phyloP scores from a whole-genome alignment of 2,329 filamentous ascomycete genomes.

The Neonectria magnoliae region DNA sequence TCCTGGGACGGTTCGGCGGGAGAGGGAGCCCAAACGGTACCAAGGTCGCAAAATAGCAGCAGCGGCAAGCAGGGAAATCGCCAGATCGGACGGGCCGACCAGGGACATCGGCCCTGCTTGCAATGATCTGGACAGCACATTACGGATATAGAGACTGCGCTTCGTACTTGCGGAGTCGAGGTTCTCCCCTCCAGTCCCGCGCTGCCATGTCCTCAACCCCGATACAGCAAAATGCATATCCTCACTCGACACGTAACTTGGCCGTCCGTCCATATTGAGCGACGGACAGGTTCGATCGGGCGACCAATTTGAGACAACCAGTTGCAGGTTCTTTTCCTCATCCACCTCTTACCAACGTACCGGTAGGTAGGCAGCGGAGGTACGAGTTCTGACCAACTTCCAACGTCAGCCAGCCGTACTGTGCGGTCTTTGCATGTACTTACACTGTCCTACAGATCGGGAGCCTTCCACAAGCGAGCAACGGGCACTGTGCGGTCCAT shows the following conservation, averaged over 20 bases:
- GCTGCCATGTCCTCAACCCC: slow-evolving; percentile 9
- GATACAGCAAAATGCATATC: slow-evolving; percentile 8
- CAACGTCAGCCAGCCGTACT: slow-evolving; percentile 11
- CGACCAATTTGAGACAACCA: slow-evolving; percentile 1
- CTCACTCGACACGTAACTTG: slow-evolving; percentile 18
- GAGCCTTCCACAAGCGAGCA: not conserved
- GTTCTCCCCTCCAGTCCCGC: not conserved
- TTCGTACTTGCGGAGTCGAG: not conserved
- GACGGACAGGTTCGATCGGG: slow-evolving; percentile 1
- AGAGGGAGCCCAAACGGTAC: not conserved
- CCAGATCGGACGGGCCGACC: not conserved
- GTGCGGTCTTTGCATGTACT: not conserved
- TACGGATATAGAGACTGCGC: not conserved
- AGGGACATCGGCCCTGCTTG: not conserved
- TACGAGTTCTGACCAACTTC: slow-evolving; percentile 3
- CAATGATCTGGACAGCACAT: not conserved
- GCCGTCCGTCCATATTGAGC: slow-evolving; percentile 3
- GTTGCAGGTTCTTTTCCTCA: not conserved
- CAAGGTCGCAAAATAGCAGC: not conserved
- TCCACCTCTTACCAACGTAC: slow-evolving; percentile 15
- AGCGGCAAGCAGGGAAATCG: not conserved
- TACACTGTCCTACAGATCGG: not conserved
- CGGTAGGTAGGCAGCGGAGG: slow-evolving; percentile 5
- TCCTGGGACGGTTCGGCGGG: not conserved
- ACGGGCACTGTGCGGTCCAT: slow-evolving; percentile 26